Base-by-base conservation (phyloP, 1,284 basidiomycete species). In the Cutaneotrichosporon sp. region DNA sequence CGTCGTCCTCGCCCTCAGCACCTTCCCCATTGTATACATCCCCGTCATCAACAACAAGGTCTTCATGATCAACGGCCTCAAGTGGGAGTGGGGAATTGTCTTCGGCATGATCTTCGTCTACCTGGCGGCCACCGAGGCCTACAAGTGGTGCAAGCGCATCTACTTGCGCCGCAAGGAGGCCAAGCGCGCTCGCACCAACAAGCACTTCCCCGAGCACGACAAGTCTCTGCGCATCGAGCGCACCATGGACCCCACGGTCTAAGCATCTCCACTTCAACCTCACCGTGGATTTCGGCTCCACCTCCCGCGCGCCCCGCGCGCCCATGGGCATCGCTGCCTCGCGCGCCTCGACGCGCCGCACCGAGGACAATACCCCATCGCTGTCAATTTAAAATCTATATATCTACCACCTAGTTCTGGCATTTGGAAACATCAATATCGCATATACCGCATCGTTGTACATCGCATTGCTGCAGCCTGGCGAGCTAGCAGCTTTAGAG, bases 81-180 rank as follows among this genome's bases (percentile, higher is more conserved):
- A 68, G 43, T 80, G 77, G 76, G 78, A 79, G 64, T 80, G 79
- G 79, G 79, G 79, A 34, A 75, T 79, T 62, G 70, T 79, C 52
- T 76, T 79, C 57, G 76, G 76, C 34, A 76, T 77, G 74, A 74
- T 76, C 63, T 50, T 77, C 16, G 73, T 79, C 52, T 79, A 78
- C 67, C 64, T 78, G 46, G 65, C 64, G 38, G 49, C 54, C 33
- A 71, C 75, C 25, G 77, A 78, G 63, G 20, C 63, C 14, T 78
- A 71, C 65, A 79, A 79, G 60, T 70, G 65, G 67, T 38, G 56
- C 64, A 77, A 77, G 68, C 60, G 75, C 53, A 55, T 72, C 42
- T 63, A 58, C 34, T 50, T 60, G 24, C 61, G 70, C 16, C 54
- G 71, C 43, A 49, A 55, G 18, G 34, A 22, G 31, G 43, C 55